These are phyloP conservation scores for Aplosporella prunicola DNA, from an alignment of 2,329 filamentous ascomycete genomes.

Conservation along the genomic window DNA sequence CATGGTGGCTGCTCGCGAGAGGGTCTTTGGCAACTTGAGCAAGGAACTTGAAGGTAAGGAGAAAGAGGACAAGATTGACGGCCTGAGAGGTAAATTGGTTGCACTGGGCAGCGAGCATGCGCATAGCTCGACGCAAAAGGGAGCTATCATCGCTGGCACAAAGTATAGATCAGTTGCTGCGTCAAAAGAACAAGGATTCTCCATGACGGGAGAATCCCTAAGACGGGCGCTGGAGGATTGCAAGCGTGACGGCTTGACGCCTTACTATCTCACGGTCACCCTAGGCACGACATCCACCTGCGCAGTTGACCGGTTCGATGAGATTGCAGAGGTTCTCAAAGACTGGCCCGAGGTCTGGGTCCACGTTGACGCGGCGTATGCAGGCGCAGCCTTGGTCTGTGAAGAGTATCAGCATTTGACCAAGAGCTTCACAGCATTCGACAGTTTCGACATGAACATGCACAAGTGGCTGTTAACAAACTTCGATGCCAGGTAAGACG, in stretches of 20 bases:
- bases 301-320: conserved; percentile 70
- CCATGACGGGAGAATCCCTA: conserved; percentile 58
- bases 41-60: conserved; percentile 37
- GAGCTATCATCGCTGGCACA: conserved; percentile 76
- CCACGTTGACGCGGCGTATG: conserved; percentile 89
- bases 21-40: conserved; percentile 21
- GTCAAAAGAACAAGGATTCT: conserved; percentile 52
- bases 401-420: conserved; percentile 69
- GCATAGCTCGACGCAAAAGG: conserved; percentile 81
- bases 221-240: conserved; percentile 54
- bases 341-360: conserved; percentile 66
- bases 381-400: conserved; percentile 72
- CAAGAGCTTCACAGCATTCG: conserved; percentile 54
- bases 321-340: conserved; percentile 50
- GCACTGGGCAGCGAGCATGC: conserved; percentile 70
- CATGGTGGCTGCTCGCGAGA: conserved; percentile 77
- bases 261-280: conserved; percentile 78
- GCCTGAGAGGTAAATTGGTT: conserved; percentile 62
- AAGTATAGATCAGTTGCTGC: conserved; percentile 64
- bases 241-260: conserved; percentile 60
- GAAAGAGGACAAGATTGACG: conserved; percentile 59
- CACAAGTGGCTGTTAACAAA: conserved; percentile 97
- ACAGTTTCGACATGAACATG: conserved; percentile 92
- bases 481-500: conserved; percentile 58
- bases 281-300: conserved; percentile 84